Evolutionary conservation across 495 filamentous ascomycete genomes (phyloP).

Genomic region (Pseudomonodictys pantanalensis): DNA sequence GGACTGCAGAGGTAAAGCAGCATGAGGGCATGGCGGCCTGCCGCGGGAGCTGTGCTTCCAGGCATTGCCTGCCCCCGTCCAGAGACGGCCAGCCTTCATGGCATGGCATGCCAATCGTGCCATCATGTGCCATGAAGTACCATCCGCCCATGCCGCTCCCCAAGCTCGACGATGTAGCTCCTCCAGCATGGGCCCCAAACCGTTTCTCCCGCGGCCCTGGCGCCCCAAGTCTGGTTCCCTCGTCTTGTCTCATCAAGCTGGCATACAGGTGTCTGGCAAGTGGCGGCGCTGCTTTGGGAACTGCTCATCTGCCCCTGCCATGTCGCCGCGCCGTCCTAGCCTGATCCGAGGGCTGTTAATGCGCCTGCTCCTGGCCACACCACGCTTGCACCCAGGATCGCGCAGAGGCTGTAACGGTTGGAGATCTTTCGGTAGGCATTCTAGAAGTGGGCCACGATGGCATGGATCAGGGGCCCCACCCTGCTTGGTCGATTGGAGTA

Average conservation of each 20-base stretch:
- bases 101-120: slow-evolving; percentile 22
- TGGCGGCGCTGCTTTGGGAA: slow-evolving; percentile 30
- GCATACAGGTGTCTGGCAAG: slow-evolving; percentile 18
- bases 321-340: slow-evolving; percentile 13
- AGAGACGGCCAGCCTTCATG: slow-evolving; percentile 13
- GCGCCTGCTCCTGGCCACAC: slow-evolving; percentile 26
- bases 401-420: slow-evolving; percentile 31
- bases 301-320: slow-evolving; percentile 22
- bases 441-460: slow-evolving; percentile 36
- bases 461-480: slow-evolving; percentile 6
- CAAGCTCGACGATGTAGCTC: slow-evolving; percentile 1
- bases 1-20: slow-evolving; percentile 17
- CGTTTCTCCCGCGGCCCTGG: slow-evolving; percentile 22
- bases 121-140: slow-evolving; percentile 2
- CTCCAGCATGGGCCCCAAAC: slow-evolving; percentile 17
- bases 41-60: slow-evolving; percentile 7
- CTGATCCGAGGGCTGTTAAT: slow-evolving; percentile 25
- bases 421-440: slow-evolving; percentile 35
- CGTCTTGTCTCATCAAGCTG: slow-evolving; percentile 22
- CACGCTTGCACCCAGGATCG: slow-evolving; percentile 30
- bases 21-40: neutral
- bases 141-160: slow-evolving; percentile 11
- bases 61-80: slow-evolving; percentile 9
- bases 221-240: slow-evolving; percentile 12
- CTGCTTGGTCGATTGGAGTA: slow-evolving; percentile 23